These are phyloP conservation scores for Cytospora piceae DNA, from an alignment of 2,329 filamentous ascomycete genomes.

Conservation along the genomic window DNA sequence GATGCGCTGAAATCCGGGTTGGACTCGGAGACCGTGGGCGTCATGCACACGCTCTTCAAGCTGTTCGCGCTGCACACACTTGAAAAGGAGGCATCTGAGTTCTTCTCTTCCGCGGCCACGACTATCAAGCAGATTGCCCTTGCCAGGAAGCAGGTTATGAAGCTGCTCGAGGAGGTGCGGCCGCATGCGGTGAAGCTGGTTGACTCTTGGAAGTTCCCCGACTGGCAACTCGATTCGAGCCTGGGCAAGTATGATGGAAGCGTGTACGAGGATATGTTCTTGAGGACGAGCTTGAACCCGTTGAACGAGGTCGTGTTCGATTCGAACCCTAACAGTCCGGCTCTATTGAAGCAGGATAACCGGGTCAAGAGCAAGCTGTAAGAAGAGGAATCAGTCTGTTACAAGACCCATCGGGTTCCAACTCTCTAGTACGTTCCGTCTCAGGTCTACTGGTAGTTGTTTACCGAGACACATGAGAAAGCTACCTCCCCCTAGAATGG, in stretches of 20 bases:
- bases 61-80: constrained; percentile 70
- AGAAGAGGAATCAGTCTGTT: not conserved
- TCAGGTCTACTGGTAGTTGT: too few relatives aligned
- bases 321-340: constrained; percentile 67
- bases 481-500: too few relatives aligned
- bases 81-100: constrained; percentile 70
- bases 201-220: constrained; percentile 76
- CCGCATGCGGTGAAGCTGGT: constrained; percentile 74
- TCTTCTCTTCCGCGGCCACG: constrained; percentile 71
- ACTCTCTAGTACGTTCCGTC: too few relatives aligned
- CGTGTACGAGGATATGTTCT: constrained; percentile 79
- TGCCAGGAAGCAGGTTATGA: constrained; percentile 68
- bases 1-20: constrained; percentile 54
- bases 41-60: constrained; percentile 78
- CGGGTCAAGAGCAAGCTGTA: constrained; percentile 54
- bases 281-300: constrained; percentile 72
- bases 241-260: constrained; percentile 73
- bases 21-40: constrained; percentile 57
- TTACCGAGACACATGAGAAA: too few relatives aligned
- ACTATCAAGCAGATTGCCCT: constrained; percentile 75
- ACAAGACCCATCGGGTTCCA: too few relatives aligned
- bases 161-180: constrained; percentile 70
- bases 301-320: constrained; percentile 74
- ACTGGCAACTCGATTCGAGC: constrained; percentile 76
- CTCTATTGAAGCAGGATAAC: constrained; percentile 64